Base-by-base conservation (phyloP, 192 early-diverging fungal species). In the Rhizophagus prolifer region DNA sequence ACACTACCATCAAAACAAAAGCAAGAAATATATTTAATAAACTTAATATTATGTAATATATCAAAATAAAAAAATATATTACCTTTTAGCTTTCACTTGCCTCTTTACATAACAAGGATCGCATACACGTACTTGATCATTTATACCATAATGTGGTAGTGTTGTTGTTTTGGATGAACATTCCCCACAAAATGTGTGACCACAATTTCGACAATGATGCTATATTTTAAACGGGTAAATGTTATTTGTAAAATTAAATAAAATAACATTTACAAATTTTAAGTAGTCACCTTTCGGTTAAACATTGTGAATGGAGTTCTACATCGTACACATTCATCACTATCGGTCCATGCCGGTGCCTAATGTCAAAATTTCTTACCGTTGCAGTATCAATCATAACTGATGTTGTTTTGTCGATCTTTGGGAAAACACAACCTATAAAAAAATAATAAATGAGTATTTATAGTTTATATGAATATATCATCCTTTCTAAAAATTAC, bases 141-240 rank as follows among this genome's bases (percentile, higher is more conserved):
- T 92, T 44, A 97, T 92, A 44, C 94, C 98, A 65, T 97, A 84
- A 62, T 94, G 89, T 19, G 95, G 94, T 65, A 99, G 84, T 6
- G 95, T 80, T 62, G 93, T 84, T 7, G 79, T 91, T 83, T 97
- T 98, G 47, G 94, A 91, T 10, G 96, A 98, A 81, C 98, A 99
- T 66, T 93, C 87, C 25, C 93, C 88, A 84, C 97, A 98, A 77
- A 94, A 98, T 23, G 95, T 96, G 46, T 91, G 84, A 19, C 98
- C 98, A 81, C 98, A 99, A 78, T 96, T 94, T 80, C 98, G 92
- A 78, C 98, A 99, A 83, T 99, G 98, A 81, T 99, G 98, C 82
- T 85, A 74, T 50, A 79, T 14, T 23, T 3, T 19, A 36, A 36
- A 77, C 38, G 14, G 2, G 26, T 31, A n/a, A 77, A 25, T 30